Percentiles rank a stretch among this genome's conserved stretches.
Conservation (phyloP, 176 grass and related monocot species). For the Saccharum spontaneum region DNA sequence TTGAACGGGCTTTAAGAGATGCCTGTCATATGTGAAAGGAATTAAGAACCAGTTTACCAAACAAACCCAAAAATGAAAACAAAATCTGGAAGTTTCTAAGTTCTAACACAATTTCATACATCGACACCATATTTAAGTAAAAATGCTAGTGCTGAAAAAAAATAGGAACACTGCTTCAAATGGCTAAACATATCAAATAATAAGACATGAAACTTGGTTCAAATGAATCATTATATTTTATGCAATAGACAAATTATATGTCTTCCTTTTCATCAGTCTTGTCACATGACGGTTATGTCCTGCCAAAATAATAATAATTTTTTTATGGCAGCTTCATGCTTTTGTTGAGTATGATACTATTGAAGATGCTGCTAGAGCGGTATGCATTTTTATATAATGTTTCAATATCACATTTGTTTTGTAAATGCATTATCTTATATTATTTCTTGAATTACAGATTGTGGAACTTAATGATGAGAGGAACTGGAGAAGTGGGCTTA, state of each 20-base stretch:
- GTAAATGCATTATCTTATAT: conserved; percentile 6
- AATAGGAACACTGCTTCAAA: conserved; percentile 1
- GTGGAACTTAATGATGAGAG: conserved; percentile 92
- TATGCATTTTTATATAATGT: conserved; percentile 37
- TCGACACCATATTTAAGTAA: not conserved
- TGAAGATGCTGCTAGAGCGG: conserved; percentile 91
- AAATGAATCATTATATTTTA: conserved; percentile 18
- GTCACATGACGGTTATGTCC: not conserved
- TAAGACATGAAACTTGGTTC: not conserved
- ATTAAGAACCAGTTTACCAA: not conserved
- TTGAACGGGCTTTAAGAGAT: not conserved
- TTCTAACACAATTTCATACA: conserved; percentile 4
- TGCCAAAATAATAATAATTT: conserved; percentile 23
- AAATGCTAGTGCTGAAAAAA: not conserved
- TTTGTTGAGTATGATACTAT: conserved; percentile 94
- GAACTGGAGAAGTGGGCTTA: conserved; percentile 94
- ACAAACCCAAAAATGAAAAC: not conserved
- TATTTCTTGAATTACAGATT: conserved; percentile 50
- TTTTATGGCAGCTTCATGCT: conserved; percentile 77
- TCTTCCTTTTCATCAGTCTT: conserved; percentile 2
- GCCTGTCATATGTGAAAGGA: not conserved
- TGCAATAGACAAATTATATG: conserved; percentile 15
- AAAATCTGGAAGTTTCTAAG: not conserved
- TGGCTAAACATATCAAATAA: not conserved
- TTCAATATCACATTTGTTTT: conserved; percentile 12